Percentiles rank a stretch among this genome's conserved stretches.
Conservation (phyloP, 2,329 filamentous ascomycete species). For the Apiospora sp. region DNA sequence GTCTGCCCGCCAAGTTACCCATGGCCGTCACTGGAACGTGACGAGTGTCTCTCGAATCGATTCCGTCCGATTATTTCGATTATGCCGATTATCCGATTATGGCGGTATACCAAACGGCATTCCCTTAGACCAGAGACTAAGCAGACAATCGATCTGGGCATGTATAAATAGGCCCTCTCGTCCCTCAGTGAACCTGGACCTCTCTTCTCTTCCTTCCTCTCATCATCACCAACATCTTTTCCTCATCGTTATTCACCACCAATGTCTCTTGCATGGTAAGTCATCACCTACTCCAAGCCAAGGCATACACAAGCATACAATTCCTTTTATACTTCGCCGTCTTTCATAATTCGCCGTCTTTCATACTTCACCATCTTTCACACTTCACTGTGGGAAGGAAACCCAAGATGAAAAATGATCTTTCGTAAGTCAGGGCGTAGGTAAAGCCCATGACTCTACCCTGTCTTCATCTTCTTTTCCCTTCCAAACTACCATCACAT, state of each 20-base stretch:
- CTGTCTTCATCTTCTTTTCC: background rate
- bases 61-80: background rate
- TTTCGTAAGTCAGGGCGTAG: background rate
- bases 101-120: background rate
- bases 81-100: background rate
- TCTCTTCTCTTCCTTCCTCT: background rate
- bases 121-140: background rate
- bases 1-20: background rate
- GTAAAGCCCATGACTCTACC: background rate
- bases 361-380: background rate
- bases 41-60: background rate
- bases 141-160: background rate
- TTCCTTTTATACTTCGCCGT: background rate
- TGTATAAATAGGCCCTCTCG: background rate
- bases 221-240: too few relatives aligned
- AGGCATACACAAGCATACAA: background rate
- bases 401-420: background rate
- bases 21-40: background rate
- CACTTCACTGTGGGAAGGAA: background rate
- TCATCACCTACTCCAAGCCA: background rate
- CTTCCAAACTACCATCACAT: background rate
- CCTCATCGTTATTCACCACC: background rate
- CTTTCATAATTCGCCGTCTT: too few relatives aligned
- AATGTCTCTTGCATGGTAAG: background rate
- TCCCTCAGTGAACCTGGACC: background rate